Evolutionary conservation across 352 stramenopile species (phyloP), one percentile per base, ranked within the genome.

Genomic region (Pythium aphanidermatum): DNA sequence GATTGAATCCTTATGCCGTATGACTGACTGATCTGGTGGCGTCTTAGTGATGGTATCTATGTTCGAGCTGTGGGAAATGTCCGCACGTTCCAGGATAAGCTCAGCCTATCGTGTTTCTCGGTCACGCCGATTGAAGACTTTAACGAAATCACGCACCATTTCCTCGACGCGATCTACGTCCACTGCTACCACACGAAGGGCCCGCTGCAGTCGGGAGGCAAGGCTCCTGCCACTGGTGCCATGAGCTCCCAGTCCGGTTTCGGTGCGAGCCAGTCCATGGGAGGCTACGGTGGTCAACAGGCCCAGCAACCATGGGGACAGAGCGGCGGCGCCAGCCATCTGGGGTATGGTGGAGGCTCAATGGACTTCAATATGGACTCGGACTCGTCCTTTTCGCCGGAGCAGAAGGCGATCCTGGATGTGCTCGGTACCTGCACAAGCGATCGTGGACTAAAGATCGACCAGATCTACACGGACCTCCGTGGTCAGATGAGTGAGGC

Each of bases 131-230:
- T 98, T 20, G 67, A 77, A 19, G 81, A 94, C 60, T 86, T 90
- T 21, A 98, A 98, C 68, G 82, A 97, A 62, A 34, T 98, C n/a
- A 97, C 95, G 17, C 82, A 98, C 75, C 95, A 98, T 59, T 83
- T 98, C 30, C 66, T 98, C 39, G 87, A 98, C 51, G 76, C 91
- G 19, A 89, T 97, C n/a, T 92, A 97, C 55, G 75, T 81, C 11
- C 86, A 92, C 51, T 91, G 96, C 62, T 89, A 86, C 57, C 71
- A 85, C 48, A 88, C 77, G 16, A 83, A 83, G 52, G 81, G 75
- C 0, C 54, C 65, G 26, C 35, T 84, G 25, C 47, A 82, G 24
- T 58, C 58, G 14, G 58, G 51, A 25, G 55, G 50, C 19, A 63
- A 68, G 44, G 59, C 63, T 24, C 43, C 57, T 5, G 31, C 42